Conservation (phyloP, 116 monocot species). For the Posidonia oceanica region DNA sequence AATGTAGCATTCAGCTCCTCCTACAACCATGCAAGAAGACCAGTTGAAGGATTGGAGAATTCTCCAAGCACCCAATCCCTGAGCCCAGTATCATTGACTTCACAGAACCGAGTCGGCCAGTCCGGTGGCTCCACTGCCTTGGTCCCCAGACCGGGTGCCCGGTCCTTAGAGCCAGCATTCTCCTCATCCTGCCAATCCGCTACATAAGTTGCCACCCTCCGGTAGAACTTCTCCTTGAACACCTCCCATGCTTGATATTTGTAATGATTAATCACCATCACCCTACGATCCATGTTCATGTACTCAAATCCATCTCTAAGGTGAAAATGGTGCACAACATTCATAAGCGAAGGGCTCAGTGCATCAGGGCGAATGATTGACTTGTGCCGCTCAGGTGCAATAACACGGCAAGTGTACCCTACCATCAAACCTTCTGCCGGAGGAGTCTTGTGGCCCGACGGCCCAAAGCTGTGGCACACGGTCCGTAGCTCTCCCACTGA, state of each 20-base stretch:
- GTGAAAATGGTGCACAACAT: constrained; percentile 91
- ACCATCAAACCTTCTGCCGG: constrained; percentile 53
- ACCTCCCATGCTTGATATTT: constrained; percentile 99
- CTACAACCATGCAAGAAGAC: constrained; percentile 55
- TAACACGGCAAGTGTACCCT: constrained; percentile 74
- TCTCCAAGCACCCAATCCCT: constrained; percentile 46
- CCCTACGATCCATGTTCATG: constrained; percentile 50
- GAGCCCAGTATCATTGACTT: constrained; percentile 65
- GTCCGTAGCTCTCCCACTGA: constrained; percentile 64
- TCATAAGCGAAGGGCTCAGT: constrained; percentile 70
- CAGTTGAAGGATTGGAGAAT: constrained; percentile 38
- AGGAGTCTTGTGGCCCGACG: constrained; percentile 41
- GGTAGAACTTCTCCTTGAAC: constrained; percentile 96
- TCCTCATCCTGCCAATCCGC: constrained; percentile 91
- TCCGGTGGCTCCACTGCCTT: constrained; percentile 77
- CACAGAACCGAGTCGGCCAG: constrained; percentile 81
- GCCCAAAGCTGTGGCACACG: constrained; percentile 79
- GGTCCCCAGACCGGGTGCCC: constrained; percentile 90
- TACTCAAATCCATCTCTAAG: constrained; percentile 49
- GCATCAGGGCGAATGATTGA: constrained; percentile 76
- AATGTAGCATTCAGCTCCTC: too few relatives aligned
- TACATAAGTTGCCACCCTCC: constrained; percentile 92
- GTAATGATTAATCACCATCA: constrained; percentile 95
- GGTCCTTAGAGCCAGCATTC: constrained; percentile 86
- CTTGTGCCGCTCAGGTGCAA: constrained; percentile 82